Evolutionary conservation across 2,329 filamentous ascomycete genomes (phyloP).

Genomic region (Botrytis fabae): DNA sequence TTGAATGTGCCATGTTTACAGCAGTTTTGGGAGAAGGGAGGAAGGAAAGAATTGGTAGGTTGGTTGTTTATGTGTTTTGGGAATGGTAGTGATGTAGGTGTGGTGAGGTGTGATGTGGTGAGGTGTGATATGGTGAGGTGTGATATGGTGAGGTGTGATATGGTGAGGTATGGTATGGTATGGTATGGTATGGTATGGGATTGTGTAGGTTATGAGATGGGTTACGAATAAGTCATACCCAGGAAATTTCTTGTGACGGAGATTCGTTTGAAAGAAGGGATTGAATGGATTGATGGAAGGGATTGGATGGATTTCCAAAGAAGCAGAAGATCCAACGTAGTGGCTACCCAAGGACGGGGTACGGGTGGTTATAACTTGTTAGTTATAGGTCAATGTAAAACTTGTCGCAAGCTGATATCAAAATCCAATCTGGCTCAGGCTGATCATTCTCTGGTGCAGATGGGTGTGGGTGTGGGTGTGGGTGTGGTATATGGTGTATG

Average conservation of each 20-base stretch:
- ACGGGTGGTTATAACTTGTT: background rate
- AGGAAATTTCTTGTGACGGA: background rate
- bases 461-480: no score
- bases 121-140: no score
- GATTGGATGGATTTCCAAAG: background rate
- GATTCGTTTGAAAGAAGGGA: background rate
- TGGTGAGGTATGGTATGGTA: background rate
- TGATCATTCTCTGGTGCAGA: background rate
- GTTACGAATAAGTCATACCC: background rate
- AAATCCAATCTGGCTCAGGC: background rate
- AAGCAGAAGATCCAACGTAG: background rate
- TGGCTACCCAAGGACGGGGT: background rate
- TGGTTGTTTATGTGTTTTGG: background rate
- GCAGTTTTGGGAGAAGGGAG: constrained; percentile 35
- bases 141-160: no score
- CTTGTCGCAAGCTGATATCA: constrained; percentile 8
- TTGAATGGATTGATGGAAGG: background rate
- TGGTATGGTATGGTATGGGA: background rate
- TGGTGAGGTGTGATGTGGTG: background rate
- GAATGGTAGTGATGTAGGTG: background rate
- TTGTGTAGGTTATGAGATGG: background rate
- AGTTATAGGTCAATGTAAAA: background rate
- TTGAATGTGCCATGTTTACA: constrained; percentile 26
- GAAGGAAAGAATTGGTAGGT: constrained; percentile 37
- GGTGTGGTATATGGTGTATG: no score